Evolutionary conservation across 306 rosid genomes (phyloP).

Genomic region (Ceratonia siliqua): DNA sequence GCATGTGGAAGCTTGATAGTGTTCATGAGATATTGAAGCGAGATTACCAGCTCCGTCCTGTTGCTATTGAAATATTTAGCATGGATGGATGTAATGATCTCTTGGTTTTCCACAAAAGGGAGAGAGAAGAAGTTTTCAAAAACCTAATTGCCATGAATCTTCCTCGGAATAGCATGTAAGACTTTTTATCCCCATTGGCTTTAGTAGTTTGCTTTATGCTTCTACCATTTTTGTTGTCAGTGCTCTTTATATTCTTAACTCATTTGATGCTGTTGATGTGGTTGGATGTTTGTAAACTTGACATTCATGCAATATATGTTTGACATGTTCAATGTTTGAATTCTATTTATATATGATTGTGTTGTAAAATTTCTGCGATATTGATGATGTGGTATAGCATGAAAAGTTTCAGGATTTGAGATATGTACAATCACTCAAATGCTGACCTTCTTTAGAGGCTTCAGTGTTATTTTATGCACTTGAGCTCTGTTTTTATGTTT

Average conservation of each 20-base stretch:
- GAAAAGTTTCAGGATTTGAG: too few species aligned
- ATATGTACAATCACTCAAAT: neutral
- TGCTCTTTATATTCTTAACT: slow-evolving; percentile 7
- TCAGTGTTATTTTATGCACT: neutral
- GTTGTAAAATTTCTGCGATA: neutral
- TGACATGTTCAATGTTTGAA: neutral
- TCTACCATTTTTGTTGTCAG: slow-evolving; percentile 6
- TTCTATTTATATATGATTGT: neutral
- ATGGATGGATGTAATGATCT: slow-evolving; percentile 99
- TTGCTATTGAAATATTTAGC: slow-evolving; percentile 98
- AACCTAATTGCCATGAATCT: slow-evolving; percentile 92
- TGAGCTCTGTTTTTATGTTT: neutral
- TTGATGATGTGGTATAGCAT: neutral
- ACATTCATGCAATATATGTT: neutral
- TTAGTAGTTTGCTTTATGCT: slow-evolving; percentile 24
- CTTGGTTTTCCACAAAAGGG: slow-evolving; percentile 96
- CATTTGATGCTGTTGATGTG: slow-evolving; percentile 12
- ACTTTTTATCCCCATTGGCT: slow-evolving; percentile 21
- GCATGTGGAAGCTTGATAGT: slow-evolving; percentile 96
- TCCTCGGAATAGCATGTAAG: slow-evolving; percentile 98
- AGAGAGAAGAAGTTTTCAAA: slow-evolving; percentile 95
- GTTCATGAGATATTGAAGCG: slow-evolving; percentile 99
- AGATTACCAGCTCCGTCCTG: slow-evolving; percentile 99
- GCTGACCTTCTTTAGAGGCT: neutral
- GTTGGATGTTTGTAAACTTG: slow-evolving; percentile 21